A percentile compares a stretch with the other conserved stretches of the same genome.
These are phyloP conservation scores for Naegleria lovaniensis DNA, from an alignment of 208 protist genomes.

Conservation along the genomic window DNA sequence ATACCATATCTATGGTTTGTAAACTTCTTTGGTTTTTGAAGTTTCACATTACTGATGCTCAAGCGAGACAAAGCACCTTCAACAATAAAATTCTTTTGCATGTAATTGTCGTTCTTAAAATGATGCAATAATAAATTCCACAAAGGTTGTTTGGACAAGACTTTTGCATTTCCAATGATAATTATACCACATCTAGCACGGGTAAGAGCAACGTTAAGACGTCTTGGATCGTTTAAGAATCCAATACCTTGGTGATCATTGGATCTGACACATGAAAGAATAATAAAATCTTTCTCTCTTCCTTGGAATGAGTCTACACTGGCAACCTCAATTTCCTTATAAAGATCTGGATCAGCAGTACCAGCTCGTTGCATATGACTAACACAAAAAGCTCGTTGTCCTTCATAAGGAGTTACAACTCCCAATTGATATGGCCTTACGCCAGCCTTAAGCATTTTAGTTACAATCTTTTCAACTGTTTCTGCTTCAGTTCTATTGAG, in stretches of 20 bases:
- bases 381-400: constrained; percentile 83
- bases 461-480: constrained; percentile 81
- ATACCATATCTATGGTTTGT: constrained; percentile 12
- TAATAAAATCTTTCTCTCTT: constrained; percentile 95
- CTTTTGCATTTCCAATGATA: constrained; percentile 86
- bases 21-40: constrained; percentile 28
- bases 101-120: constrained; percentile 58
- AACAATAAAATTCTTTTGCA: constrained; percentile 55
- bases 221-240: constrained; percentile 83
- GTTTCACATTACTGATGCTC: constrained; percentile 43
- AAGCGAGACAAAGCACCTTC: constrained; percentile 68
- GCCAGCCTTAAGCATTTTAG: constrained; percentile 66
- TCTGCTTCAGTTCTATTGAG: constrained; percentile 86
- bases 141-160: constrained; percentile 66
- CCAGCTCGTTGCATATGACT: constrained; percentile 71
- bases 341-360: constrained; percentile 54
- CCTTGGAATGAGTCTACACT: constrained; percentile 91
- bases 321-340: constrained; percentile 79
- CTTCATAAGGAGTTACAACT: constrained; percentile 95
- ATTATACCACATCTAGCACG: constrained; percentile 88
- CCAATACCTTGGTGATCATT: constrained; percentile 90
- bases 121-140: constrained; percentile 80
- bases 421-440: constrained; percentile 81
- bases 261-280: constrained; percentile 90
- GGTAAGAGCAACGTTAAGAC: constrained; percentile 95